Evolutionary conservation across 257 asterid species (phyloP).

Genomic region (Verbascum thapsus): DNA sequence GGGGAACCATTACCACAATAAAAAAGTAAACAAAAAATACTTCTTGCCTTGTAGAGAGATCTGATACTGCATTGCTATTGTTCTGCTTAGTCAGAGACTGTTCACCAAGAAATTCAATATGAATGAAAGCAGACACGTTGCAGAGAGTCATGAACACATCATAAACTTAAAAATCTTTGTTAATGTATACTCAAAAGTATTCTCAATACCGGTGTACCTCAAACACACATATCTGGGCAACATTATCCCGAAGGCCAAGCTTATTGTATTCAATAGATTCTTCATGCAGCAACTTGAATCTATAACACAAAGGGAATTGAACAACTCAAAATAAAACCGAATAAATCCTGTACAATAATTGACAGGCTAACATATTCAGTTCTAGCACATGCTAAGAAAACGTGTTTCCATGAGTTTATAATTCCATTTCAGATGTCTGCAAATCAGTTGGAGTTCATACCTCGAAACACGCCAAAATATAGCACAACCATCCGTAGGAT

Average conservation of each 20-base stretch:
- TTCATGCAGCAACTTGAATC: constrained; percentile 90
- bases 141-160: constrained; percentile 7
- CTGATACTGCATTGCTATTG: constrained; percentile 35
- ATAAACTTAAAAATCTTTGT: constrained; percentile 16
- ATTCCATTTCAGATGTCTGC: constrained; percentile 21
- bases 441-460: constrained; percentile 41
- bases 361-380: constrained; percentile 17
- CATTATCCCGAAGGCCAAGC: constrained; percentile 91
- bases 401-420: constrained; percentile 19
- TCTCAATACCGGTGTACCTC: constrained; percentile 57
- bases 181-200: constrained; percentile 14
- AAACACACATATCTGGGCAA: constrained; percentile 93
- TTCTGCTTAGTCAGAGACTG: constrained; percentile 56
- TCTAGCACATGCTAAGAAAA: constrained; percentile 14
- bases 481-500: constrained; percentile 93
- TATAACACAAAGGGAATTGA: constrained; percentile 30
- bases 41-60: constrained; percentile 54
- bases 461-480: constrained; percentile 86
- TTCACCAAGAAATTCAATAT: constrained; percentile 30
- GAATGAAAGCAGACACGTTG: constrained; percentile 21
- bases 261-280: constrained; percentile 78
- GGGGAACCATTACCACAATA: constrained; percentile 15
- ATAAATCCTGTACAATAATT: neutral
- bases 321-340: constrained; percentile 14
- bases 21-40: constrained; percentile 7